Evolutionary conservation across 108 stramenopile genomes (phyloP).

Genomic region (Chaetoceros tenuissimus): DNA sequence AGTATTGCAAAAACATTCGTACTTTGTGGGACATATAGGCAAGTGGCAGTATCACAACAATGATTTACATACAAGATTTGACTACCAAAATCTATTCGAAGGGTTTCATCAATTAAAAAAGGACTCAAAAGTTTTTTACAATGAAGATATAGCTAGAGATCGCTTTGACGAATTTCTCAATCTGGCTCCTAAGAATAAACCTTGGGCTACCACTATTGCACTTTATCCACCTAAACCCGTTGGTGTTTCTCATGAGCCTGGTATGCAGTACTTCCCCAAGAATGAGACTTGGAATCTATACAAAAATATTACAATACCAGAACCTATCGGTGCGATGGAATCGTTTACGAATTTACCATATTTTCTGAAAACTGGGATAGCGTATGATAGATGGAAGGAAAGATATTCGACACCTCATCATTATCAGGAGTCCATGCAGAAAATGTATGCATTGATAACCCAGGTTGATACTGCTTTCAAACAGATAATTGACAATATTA

Average conservation of each 20-base stretch:
- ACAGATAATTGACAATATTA: constrained; percentile 26
- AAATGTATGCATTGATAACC: constrained; percentile 70
- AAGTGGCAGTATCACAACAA: constrained; percentile 43
- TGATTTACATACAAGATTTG: not conserved
- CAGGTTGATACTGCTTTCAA: constrained; percentile 61
- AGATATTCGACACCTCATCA: constrained; percentile 52
- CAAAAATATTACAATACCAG: not conserved
- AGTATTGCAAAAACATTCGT: constrained; percentile 46
- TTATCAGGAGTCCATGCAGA: constrained; percentile 63
- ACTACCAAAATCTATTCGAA: not conserved
- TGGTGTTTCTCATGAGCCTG: constrained; percentile 4
- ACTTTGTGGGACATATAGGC: constrained; percentile 64
- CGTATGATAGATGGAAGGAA: constrained; percentile 29
- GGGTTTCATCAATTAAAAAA: not conserved
- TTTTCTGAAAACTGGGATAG: constrained; percentile 15
- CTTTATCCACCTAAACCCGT: constrained; percentile 77
- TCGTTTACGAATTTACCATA: constrained; percentile 18
- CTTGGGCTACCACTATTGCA: constrained; percentile 62
- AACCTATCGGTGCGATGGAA: constrained; percentile 14
- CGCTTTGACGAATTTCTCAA: constrained; percentile 57
- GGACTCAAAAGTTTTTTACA: too few relatives aligned
- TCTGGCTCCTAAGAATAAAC: constrained; percentile 36
- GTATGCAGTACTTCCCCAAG: constrained; percentile 3
- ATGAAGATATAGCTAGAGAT: constrained; percentile 57
- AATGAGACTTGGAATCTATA: not conserved